Evolutionary conservation across 345 rosid genomes (phyloP).

Genomic region (Geranium rotundifolium): DNA sequence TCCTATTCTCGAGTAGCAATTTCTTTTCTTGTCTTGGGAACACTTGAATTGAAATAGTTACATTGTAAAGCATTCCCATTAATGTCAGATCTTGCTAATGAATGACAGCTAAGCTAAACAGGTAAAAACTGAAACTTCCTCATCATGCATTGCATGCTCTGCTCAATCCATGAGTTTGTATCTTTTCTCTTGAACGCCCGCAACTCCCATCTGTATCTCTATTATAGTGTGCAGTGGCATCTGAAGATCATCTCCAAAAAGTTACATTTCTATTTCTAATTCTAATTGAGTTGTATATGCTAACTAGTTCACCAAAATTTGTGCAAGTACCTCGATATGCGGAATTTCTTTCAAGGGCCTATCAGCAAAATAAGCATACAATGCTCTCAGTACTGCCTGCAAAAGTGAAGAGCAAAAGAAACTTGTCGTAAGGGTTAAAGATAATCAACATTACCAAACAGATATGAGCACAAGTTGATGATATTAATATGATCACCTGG

Average conservation of each 20-base stretch:
- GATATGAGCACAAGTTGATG: conserved; percentile 7
- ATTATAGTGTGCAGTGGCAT: conserved; percentile 95
- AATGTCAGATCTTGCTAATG: too few species aligned
- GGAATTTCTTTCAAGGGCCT: conserved; percentile 96
- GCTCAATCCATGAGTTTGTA: conserved; percentile 89
- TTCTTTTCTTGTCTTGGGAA: too few species aligned
- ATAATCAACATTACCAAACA: not conserved
- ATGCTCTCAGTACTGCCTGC: conserved; percentile 96
- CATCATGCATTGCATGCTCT: too few species aligned
- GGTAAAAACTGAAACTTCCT: too few species aligned
- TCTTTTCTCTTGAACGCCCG: conserved; percentile 97
- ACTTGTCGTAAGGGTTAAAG: not conserved
- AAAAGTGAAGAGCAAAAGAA: conserved; percentile 4
- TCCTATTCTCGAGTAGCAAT: too few species aligned
- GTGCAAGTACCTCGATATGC: conserved; percentile 64
- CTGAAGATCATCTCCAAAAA: conserved; percentile 23
- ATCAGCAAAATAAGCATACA: conserved; percentile 96
- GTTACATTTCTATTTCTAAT: too few species aligned
- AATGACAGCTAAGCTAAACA: too few species aligned
- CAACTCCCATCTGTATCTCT: conserved; percentile 99
- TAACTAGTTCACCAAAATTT: too few species aligned
- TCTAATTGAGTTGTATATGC: too few species aligned
- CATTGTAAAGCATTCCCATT: too few species aligned
- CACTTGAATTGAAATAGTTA: too few species aligned
- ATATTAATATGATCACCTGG: conserved; percentile 44